These are phyloP conservation scores for Entoloma clypeatum DNA, from an alignment of 1,284 basidiomycete genomes.

Conservation along the genomic window DNA sequence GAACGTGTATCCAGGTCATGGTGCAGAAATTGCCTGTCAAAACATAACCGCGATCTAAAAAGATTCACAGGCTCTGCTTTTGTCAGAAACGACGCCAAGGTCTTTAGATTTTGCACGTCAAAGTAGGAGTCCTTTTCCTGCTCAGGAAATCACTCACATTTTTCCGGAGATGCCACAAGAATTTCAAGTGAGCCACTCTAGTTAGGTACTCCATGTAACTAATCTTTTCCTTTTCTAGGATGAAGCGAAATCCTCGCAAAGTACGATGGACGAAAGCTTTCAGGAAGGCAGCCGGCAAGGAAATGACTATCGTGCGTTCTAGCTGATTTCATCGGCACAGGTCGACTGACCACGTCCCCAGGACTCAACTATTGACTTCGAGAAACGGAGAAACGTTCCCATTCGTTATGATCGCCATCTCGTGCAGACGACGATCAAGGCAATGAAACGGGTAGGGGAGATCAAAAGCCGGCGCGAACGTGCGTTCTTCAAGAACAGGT, in stretches of 20 bases:
- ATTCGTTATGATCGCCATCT: constrained; percentile 97
- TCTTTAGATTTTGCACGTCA: constrained; percentile 94
- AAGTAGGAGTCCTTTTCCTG: constrained; percentile 57
- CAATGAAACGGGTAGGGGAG: constrained; percentile 94
- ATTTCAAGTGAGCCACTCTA: constrained; percentile 76
- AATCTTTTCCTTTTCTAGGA: constrained; percentile 47
- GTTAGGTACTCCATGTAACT: background rate
- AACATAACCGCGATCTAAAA: too few relatives aligned
- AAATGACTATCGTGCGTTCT: constrained; percentile 92
- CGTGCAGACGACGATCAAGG: constrained; percentile 91
- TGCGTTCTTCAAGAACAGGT: constrained; percentile 98
- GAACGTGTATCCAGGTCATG: constrained; percentile 93
- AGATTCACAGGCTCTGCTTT: constrained; percentile 90
- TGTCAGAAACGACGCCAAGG: constrained; percentile 94
- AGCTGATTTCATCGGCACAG: constrained; percentile 1
- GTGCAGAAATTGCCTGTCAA: constrained; percentile 41
- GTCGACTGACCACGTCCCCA: constrained; percentile 29
- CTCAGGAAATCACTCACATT: constrained; percentile 14
- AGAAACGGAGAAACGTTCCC: constrained; percentile 97
- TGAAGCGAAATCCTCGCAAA: constrained; percentile 99
- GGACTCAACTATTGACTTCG: constrained; percentile 99
- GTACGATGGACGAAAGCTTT: constrained; percentile 99
- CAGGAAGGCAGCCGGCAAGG: constrained; percentile 97
- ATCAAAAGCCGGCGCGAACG: constrained; percentile 90
- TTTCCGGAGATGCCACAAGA: constrained; percentile 84